Evolutionary conservation across 2,329 filamentous ascomycete genomes (phyloP), one percentile per base, ranked within the genome.

Genomic region (Colletotrichum theobromicola): DNA sequence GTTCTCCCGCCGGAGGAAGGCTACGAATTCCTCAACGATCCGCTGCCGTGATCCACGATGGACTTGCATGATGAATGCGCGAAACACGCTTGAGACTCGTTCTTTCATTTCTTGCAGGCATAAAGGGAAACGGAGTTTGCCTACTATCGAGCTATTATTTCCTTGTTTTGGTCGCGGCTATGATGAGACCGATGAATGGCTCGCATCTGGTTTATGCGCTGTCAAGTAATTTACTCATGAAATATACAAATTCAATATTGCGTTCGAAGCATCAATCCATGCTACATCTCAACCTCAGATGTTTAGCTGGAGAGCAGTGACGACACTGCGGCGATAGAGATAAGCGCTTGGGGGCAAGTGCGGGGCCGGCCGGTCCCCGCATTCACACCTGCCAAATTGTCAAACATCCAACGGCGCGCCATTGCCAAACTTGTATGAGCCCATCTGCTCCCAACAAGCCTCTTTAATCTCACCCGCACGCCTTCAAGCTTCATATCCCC

Each of bases 1-100:
- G 83, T 94, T 26, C 86, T 98, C 57, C 93, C 95, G 1, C 90
- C 92, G 1, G 96, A 98, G 82, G 94, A 94, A 79, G 96, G 95
- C 70, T 98, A 98, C 85, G 94, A 98, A 82, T 90, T 94, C 76
- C 80, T 90, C 75, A 81, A 84, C 15, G 88, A 90, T 32, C 84
- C 86, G 4, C 72, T 85, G 24, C 74, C 76, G 12, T 77, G 24
- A 58, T 50, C 6, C 42, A 50, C 37, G 37, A 21, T 7, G 37
- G 13, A 21, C 12, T 1, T 21, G 13, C 10, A 26, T 42, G 21
- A 0, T 24, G 9, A 21, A 12, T 30, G 24, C 32, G 15, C 21
- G 15, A 4, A 26, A 28, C 18, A 37, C 3, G 16, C 2, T n/a
- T 58, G 69, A 67, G n/a, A 13, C 57, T 63, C 26, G 9, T 8